Percentiles rank a stretch among this genome's conserved stretches.
Conservation (phyloP, 2,329 filamentous ascomycete species). For the Ascochyta clinopodiicola region DNA sequence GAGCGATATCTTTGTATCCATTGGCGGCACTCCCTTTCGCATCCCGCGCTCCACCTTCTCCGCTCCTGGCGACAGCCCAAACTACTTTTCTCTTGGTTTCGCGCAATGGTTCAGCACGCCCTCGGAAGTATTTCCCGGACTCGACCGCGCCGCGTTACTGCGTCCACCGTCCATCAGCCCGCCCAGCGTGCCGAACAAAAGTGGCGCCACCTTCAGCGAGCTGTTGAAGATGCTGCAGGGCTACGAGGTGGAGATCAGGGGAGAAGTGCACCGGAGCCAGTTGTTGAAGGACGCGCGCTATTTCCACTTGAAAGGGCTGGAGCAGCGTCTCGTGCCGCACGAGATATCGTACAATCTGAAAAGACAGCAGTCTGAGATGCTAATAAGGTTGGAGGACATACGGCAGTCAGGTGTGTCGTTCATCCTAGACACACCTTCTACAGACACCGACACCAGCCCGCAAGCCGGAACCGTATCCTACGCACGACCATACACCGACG, state of each 20-base stretch:
- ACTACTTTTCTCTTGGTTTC: slow-evolving; percentile 94
- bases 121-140: slow-evolving; percentile 81
- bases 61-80: slow-evolving; percentile 86
- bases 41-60: slow-evolving; percentile 89
- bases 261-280: slow-evolving; percentile 76
- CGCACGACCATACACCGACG: slow-evolving; percentile 84
- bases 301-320: slow-evolving; percentile 89
- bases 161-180: slow-evolving; percentile 87
- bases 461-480: slow-evolving; percentile 72
- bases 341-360: slow-evolving; percentile 76
- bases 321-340: slow-evolving; percentile 84
- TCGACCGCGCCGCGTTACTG: slow-evolving; percentile 78
- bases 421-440: slow-evolving; percentile 54
- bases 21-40: slow-evolving; percentile 85
- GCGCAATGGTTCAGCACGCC: slow-evolving; percentile 84
- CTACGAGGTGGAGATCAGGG: slow-evolving; percentile 78
- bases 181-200: slow-evolving; percentile 79
- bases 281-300: slow-evolving; percentile 88
- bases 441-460: slow-evolving; percentile 49
- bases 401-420: slow-evolving; percentile 83
- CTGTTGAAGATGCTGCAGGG: slow-evolving; percentile 82
- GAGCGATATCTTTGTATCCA: slow-evolving; percentile 89
- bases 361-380: slow-evolving; percentile 74
- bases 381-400: slow-evolving; percentile 83
- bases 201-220: slow-evolving; percentile 83